Base-by-base conservation (phyloP, 768 basidiomycete species). In the Galerina marginata region DNA sequence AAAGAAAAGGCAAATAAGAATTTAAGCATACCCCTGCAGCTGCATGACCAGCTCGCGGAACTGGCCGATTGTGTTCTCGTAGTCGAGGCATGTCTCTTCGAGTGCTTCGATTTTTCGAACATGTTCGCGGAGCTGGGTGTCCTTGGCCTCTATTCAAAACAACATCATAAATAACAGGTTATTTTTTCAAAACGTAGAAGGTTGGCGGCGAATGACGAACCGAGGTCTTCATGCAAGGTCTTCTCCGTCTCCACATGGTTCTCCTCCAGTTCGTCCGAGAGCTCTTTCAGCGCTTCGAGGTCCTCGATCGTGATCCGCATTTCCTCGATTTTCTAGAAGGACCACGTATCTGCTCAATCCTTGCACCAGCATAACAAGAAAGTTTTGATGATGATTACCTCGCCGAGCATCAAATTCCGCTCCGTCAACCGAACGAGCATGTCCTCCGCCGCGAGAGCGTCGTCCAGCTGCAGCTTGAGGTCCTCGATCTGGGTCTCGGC, bases 261-360 rank as follows among this genome's bases (percentile, higher is more conserved):
- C 75, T 99, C 96, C 73, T 99, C 97, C 2, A 99, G 83, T 75
- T 99, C 97, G 62, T 99, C 96, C 57, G 91, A 94, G 49, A 99
- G 89, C 69, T 99, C 97, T 71, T 96, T 93, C 43, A 99, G 85
- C 10, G 95, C 87, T 71, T 99, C 97, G 3, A 98, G 86, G 68
- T 99, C 97, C 72, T 99, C 96, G 56, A 99, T 94, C 0, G 92
- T 93, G 56, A 93, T 89, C 11, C 94, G 86, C 92, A 98, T 96
- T 75, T 98, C 95, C 72, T 99, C 97, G 64, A 98, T 95, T 87
- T 95, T 96, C 93, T 96, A 67, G 4, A 23, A 20, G 20, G 20
- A 2, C 20, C 20, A 20, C 20, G 20, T 20, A 20, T 20, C 20
- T 1, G 20, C 20, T 2, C 20, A 20, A 9, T 48, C 48, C 10